Evolutionary conservation across 352 stramenopile species (phyloP).

Genomic region (Phytophthora quininea): DNA sequence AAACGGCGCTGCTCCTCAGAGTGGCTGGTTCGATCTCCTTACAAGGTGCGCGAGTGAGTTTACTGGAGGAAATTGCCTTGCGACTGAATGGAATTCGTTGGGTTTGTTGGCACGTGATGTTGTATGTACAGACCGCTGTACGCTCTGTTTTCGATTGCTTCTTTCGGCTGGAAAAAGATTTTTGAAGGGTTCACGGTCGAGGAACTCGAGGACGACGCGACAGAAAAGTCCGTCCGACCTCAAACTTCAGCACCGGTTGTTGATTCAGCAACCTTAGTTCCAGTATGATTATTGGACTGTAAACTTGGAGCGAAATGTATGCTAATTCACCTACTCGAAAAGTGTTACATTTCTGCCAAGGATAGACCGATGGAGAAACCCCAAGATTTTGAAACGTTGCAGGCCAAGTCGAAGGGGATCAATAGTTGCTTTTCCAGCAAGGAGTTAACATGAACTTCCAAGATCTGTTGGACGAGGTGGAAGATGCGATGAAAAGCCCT

Average conservation of each 20-base stretch:
- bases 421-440: neutral
- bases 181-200: constrained; percentile 52
- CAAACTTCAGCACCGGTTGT: constrained; percentile 12
- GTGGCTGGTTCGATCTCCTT: constrained; percentile 72
- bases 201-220: constrained; percentile 35
- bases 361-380: constrained; percentile 25
- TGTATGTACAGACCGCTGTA: constrained; percentile 43
- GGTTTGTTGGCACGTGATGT: constrained; percentile 8
- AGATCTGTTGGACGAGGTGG: constrained; percentile 75
- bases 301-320: constrained; percentile 20
- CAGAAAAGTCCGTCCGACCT: constrained; percentile 22
- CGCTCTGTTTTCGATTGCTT: constrained; percentile 72
- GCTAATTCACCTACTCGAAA: constrained; percentile 7
- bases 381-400: constrained; percentile 17
- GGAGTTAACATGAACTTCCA: constrained; percentile 65
- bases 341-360: constrained; percentile 9
- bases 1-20: constrained; percentile 67
- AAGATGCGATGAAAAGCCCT: constrained; percentile 60
- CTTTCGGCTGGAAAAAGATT: constrained; percentile 67
- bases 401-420: neutral
- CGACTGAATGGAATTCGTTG: constrained; percentile 7
- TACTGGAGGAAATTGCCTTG: neutral
- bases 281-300: constrained; percentile 30
- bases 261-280: constrained; percentile 23
- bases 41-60: constrained; percentile 40